These are phyloP conservation scores for Nakazawaea pomicola DNA, from an alignment of 805 yeast species.

Conservation along the genomic window DNA sequence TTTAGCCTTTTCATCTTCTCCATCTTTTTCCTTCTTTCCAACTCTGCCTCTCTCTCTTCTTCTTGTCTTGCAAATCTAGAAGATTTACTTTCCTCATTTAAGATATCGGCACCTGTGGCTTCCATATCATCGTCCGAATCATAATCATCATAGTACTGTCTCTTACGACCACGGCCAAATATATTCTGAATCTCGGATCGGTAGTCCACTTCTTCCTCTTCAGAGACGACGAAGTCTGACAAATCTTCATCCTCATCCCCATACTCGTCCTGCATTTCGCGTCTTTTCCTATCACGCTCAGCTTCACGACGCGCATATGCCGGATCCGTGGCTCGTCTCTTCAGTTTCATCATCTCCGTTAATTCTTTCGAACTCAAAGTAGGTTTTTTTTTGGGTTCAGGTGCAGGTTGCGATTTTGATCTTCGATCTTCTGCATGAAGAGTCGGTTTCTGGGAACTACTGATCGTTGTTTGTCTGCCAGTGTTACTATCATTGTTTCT, in stretches of 20 bases:
- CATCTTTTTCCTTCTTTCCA: conserved; percentile 44
- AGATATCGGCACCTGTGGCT: conserved; percentile 85
- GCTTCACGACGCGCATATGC: too few species aligned
- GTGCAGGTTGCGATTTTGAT: too few species aligned
- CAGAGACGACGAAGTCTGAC: conserved; percentile 43
- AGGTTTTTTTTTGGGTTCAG: not conserved
- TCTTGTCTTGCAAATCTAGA: conserved; percentile 66
- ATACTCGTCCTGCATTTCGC: conserved; percentile 20
- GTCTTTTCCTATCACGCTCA: too few species aligned
- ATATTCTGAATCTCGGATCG: conserved; percentile 84
- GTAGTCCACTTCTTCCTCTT: conserved; percentile 38
- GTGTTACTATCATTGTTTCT: too few species aligned
- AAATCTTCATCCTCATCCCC: conserved; percentile 37
- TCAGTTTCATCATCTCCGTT: not conserved
- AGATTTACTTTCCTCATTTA: conserved; percentile 76
- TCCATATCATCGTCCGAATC: conserved; percentile 78
- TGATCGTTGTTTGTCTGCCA: too few species aligned
- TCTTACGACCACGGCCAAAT: conserved; percentile 55
- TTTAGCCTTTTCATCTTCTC: conserved; percentile 37
- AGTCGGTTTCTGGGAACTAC: too few species aligned
- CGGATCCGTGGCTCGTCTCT: too few species aligned
- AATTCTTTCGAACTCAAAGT: not conserved
- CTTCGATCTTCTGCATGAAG: too few species aligned
- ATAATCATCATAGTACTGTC: conserved; percentile 39
- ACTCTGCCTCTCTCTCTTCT: conserved; percentile 65